Evolutionary conservation across 2,329 filamentous ascomycete species (phyloP), one percentile per base, ranked within the genome.

Genomic region (Nemania abortiva): DNA sequence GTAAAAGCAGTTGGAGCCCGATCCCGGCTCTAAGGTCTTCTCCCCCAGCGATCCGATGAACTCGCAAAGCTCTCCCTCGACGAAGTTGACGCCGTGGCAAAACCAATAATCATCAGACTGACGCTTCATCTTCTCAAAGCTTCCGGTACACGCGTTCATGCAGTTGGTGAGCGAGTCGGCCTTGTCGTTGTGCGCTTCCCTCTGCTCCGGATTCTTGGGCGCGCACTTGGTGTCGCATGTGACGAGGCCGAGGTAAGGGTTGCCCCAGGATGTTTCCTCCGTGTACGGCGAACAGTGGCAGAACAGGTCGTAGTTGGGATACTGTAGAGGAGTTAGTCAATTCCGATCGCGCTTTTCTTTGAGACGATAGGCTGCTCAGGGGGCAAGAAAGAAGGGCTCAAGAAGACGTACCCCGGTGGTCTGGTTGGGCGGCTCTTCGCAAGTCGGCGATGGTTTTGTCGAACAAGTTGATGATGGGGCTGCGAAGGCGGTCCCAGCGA

Each of bases 31-130:
- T 20, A 75, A 73, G 24, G 68, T 70, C 60, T 22, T 68, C 42
- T 63, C 45, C 6, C 74, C 75, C 10, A 74, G n/a, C 18, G 62
- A 45, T 18, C 73, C 74, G 53, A 76, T 68, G 27, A 76, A 76
- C 60, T 76, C 73, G 70, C 75, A 76, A 6, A 74, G 70, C 63
- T 76, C 57, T 39, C 74, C 74, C 42, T 74, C 29, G 9, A 69
- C 45, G 64, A 75, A 76, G 65, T 76, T 76, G 15, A 76, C 73
- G 24, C 73, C 75, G 61, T 76, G 75, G 68, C 74, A 76, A 29
- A 72, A 76, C 75, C 74, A 76, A 63, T 74, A 72, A 15, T 71
- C 70, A 3, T 61, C 63, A 24, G 34, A 20, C 15, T 60, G 67
- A 1, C 71, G 70, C 55, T 72, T 73, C 1, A 65, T 54, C 63